Evolutionary conservation across 257 asterid genomes (phyloP).

Genomic region (Cynanchum wilfordii): DNA sequence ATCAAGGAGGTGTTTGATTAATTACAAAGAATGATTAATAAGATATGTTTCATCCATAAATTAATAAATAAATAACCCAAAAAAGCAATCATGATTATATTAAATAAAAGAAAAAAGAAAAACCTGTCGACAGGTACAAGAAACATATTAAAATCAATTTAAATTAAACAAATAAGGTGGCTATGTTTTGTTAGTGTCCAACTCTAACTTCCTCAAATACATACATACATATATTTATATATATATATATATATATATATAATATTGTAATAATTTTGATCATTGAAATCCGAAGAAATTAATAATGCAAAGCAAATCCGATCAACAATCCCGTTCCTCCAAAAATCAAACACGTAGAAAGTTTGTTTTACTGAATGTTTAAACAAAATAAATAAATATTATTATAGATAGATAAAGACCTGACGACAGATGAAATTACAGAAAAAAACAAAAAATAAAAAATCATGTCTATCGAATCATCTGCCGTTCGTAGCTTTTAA

Average conservation of each 20-base stretch:
- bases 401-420: conserved; percentile 26
- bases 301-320: conserved; percentile 19
- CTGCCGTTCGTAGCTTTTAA: conserved; percentile 14
- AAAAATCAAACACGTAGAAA: conserved; percentile 26
- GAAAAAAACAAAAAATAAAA: not conserved
- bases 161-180: conserved; percentile 1
- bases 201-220: not conserved
- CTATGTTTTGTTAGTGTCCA: not conserved
- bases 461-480: conserved; percentile 39
- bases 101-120: not conserved
- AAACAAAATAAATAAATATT: not conserved
- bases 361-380: conserved; percentile 12
- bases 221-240: no score
- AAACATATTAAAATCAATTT: not conserved
- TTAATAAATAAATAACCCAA: not conserved
- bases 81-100: not conserved
- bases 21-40: not conserved
- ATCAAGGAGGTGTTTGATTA: conserved; percentile 8
- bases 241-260: no score
- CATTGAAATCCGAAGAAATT: not conserved
- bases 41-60: not conserved
- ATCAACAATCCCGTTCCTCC: not conserved
- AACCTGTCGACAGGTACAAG: not conserved
- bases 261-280: not conserved
- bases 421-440: conserved; percentile 26